These are phyloP conservation scores for Helianthus tuberosus DNA, from an alignment of 129 eudicot species.

Conservation along the genomic window DNA sequence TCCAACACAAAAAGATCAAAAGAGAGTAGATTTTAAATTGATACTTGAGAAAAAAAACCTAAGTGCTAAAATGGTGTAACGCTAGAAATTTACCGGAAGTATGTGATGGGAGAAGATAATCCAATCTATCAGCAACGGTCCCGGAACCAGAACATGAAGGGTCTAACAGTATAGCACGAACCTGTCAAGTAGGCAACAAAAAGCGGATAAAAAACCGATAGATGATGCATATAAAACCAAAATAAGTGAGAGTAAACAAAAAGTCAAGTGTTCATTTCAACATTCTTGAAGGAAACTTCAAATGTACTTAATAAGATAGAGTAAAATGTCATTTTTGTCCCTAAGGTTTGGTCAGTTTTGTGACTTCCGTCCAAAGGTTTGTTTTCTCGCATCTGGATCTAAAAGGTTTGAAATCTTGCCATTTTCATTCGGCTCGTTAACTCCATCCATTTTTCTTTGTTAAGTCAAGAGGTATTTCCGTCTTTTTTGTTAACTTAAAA, in stretches of 20 bases:
- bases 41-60: background rate
- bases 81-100: constrained; percentile 47
- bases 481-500: no score
- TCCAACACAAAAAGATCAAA: constrained; percentile 5
- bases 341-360: no score
- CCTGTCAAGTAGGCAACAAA: constrained; percentile 36
- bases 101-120: constrained; percentile 89
- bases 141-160: constrained; percentile 99
- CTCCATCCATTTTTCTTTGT: no score
- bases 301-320: background rate
- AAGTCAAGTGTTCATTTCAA: background rate
- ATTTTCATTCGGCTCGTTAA: no score
- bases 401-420: no score
- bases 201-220: background rate
- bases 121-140: constrained; percentile 83
- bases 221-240: background rate
- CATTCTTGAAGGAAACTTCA: constrained; percentile 14
- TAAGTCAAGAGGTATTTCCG: no score
- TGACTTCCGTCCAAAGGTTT: no score
- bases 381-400: no score
- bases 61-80: background rate
- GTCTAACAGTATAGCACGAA: constrained; percentile 85
- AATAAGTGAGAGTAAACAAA: background rate
- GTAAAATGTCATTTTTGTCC: no score
- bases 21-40: background rate